These are phyloP conservation scores for Cladosporium sp. DNA, from an alignment of 2,329 filamentous ascomycete genomes.

Conservation along the genomic window DNA sequence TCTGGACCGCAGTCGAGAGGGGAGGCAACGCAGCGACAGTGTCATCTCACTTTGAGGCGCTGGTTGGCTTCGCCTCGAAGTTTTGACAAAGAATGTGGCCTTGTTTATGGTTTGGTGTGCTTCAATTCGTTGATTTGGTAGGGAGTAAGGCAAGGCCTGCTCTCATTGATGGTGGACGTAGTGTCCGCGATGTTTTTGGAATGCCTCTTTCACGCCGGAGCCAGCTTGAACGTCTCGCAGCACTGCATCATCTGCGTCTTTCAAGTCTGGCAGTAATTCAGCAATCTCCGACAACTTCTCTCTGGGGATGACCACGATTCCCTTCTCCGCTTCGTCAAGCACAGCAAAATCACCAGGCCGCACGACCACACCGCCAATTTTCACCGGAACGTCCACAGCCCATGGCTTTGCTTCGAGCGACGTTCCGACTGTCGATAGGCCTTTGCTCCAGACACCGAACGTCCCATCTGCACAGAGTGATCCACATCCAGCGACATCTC, in stretches of 20 bases:
- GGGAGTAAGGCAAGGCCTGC: too few relatives aligned
- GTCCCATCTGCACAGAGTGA: slow-evolving; percentile 44
- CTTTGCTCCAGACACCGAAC: slow-evolving; percentile 52
- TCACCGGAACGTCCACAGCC: slow-evolving; percentile 43
- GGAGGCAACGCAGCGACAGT: slow-evolving; percentile 2
- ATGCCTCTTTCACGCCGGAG: slow-evolving; percentile 61
- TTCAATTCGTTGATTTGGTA: neutral
- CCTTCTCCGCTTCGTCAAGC: slow-evolving; percentile 62
- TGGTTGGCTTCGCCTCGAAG: neutral
- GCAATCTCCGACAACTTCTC: slow-evolving; percentile 58
- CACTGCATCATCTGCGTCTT: slow-evolving; percentile 41
- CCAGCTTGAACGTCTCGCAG: slow-evolving; percentile 59
- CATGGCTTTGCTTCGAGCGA: slow-evolving; percentile 55
- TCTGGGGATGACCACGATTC: slow-evolving; percentile 63
- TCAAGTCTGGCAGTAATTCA: slow-evolving; percentile 52
- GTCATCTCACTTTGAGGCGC: neutral
- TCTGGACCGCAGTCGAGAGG: neutral
- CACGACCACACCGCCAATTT: slow-evolving; percentile 35
- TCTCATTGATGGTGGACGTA: slow-evolving; percentile 3
- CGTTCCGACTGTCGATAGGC: slow-evolving; percentile 55
- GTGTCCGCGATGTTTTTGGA: slow-evolving; percentile 48
- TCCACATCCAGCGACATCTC: slow-evolving; percentile 51
- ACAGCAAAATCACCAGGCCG: slow-evolving; percentile 63
- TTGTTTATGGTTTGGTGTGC: neutral
- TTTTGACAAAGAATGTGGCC: neutral